Conservation (phyloP, 768 basidiomycete genomes). For the Hebeloma cylindrosporum region DNA sequence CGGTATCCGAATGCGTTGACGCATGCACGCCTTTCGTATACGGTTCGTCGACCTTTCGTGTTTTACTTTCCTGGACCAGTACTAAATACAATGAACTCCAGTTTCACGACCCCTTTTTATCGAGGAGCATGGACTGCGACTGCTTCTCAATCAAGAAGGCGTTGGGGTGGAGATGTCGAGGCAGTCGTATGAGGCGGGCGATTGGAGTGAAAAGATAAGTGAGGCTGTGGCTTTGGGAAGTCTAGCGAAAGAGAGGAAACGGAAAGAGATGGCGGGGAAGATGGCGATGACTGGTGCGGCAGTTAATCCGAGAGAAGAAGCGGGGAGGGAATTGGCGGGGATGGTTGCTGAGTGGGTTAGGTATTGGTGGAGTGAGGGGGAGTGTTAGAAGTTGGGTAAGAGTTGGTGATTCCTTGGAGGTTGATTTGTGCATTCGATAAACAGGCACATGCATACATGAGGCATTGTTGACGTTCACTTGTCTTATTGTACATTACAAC, state of each 20-base stretch:
- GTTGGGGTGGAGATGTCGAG: slow-evolving; percentile 69
- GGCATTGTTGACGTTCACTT: no score
- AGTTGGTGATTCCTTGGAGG: no score
- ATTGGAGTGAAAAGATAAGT: slow-evolving; percentile 62
- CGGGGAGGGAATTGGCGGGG: slow-evolving; percentile 47
- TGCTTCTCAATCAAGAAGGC: slow-evolving; percentile 62
- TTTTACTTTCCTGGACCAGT: not conserved
- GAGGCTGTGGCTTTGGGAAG: slow-evolving; percentile 57
- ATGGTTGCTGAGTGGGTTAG: slow-evolving; percentile 53
- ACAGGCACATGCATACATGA: no score
- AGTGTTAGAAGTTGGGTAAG: no score
- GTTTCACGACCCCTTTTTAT: slow-evolving; percentile 80
- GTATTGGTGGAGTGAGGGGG: slow-evolving; percentile 36
- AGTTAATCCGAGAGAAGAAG: slow-evolving; percentile 39
- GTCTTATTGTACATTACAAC: no score
- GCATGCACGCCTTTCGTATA: slow-evolving; percentile 77
- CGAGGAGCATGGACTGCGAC: slow-evolving; percentile 74
- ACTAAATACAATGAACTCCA: slow-evolving; percentile 22
- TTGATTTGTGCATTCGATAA: no score
- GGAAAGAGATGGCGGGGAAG: slow-evolving; percentile 38
- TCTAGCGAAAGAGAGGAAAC: slow-evolving; percentile 46
- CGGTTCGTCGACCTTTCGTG: slow-evolving; percentile 41
- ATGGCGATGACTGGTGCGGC: slow-evolving; percentile 35
- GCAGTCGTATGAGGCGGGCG: slow-evolving; percentile 65
- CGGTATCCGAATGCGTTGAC: slow-evolving; percentile 78